Base-by-base conservation (phyloP, 441 rosid species). In the Omphalea diandra region DNA sequence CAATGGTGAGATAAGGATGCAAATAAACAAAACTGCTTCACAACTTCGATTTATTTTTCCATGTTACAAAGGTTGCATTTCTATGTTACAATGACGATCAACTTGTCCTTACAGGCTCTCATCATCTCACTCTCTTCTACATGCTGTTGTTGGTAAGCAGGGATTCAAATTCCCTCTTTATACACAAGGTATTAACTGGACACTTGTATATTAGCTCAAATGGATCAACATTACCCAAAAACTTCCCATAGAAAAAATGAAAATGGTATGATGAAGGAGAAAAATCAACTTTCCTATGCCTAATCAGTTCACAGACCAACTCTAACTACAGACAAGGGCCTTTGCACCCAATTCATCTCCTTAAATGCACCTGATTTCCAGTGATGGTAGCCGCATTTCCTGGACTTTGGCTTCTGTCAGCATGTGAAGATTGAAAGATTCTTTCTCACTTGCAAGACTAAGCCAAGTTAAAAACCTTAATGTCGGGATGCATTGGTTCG, bases 1-100 rank as follows among this genome's bases (percentile, higher is more conserved):
- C n/a, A n/a, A n/a, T n/a, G n/a, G n/a, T n/a, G n/a, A n/a, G n/a
- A n/a, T n/a, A 18, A 17, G 43, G 4, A 38, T 40, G 22, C 65
- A 11, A 40, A 57, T n/a, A 52, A 18, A 35, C 14, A 67, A n/a
- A n/a, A n/a, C n/a, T n/a, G n/a, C n/a, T 41, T 40, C 53, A 24
- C 43, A 32, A 10, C 26, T 71, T 55, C 27, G 58, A 63, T 63
- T 64, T 63, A 54, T 68, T 55, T 33, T 33, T n/a, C 27, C n/a
- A 27, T 69, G 66, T 78, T 68, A 72, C 66, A 74, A 67, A 69
- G 65, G 73, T 56, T 70, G 67, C 77, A 76, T 53, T 65, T 67
- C 44, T 57, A 67, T 26, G 64, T 72, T 72, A 72, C 68, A 72
- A 31, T 54, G 55, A 11, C 9, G 47, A 65, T 31, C 57, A 11